phyloP scores from a whole-genome alignment of 495 filamentous ascomycete species.

The Penicillium longicatenatum region DNA sequence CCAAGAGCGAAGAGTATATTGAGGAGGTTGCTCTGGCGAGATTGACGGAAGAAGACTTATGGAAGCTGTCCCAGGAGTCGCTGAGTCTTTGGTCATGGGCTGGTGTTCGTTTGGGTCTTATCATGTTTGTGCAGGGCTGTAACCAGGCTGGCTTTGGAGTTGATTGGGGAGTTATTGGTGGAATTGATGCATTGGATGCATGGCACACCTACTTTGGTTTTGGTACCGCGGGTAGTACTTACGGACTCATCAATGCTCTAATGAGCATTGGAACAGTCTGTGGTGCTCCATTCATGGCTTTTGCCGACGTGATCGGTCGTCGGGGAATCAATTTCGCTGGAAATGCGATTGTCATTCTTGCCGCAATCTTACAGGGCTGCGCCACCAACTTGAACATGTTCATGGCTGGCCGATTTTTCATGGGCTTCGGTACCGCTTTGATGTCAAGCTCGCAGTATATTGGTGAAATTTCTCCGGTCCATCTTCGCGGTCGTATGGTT shows the following conservation, averaged over 20 bases:
- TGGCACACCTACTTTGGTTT: constrained; percentile 42
- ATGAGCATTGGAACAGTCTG: constrained; percentile 44
- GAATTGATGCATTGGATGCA: constrained; percentile 32
- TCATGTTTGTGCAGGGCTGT: constrained; percentile 45
- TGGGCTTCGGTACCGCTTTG: constrained; percentile 43
- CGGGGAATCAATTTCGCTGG: constrained; percentile 44
- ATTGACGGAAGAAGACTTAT: constrained; percentile 42
- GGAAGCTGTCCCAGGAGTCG: constrained; percentile 34
- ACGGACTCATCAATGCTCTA: constrained; percentile 38
- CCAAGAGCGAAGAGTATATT: constrained; percentile 24
- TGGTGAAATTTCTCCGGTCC: constrained; percentile 45
- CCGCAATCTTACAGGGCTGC: constrained; percentile 41
- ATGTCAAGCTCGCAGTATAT: constrained; percentile 47
- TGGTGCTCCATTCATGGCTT: constrained; percentile 38
- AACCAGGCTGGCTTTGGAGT: constrained; percentile 46
- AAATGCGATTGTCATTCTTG: constrained; percentile 39
- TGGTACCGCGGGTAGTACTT: constrained; percentile 27
- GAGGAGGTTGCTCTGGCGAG: constrained; percentile 40
- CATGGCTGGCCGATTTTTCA: constrained; percentile 44
- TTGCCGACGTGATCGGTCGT: constrained; percentile 42
- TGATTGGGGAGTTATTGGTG: constrained; percentile 46
- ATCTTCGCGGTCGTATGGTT: constrained; percentile 45
- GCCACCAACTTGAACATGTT: constrained; percentile 36
- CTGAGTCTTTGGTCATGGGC: constrained; percentile 35
- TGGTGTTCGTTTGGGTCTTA: constrained; percentile 34